A percentile compares a stretch with the other conserved stretches of the same genome.
Evolutionary conservation across 768 basidiomycete species (phyloP).

Genomic region (Russula sp.): DNA sequence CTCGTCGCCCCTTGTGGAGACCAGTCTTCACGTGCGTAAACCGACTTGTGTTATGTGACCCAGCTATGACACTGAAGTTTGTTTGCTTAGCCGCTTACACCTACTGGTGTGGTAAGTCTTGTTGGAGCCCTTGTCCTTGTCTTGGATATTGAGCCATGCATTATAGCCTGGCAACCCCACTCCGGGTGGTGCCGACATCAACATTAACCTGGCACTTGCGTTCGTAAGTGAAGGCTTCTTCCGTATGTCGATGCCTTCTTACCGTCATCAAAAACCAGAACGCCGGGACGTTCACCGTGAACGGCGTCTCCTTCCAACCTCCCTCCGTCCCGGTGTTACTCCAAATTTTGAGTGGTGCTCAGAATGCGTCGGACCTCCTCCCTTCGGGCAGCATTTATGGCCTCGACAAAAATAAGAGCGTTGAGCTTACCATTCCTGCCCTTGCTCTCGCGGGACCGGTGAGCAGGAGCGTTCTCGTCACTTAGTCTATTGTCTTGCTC

Average conservation of each 20-base stretch:
- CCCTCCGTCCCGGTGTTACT: conserved; percentile 50
- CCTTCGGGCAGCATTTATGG: conserved; percentile 44
- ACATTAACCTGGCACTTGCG: conserved; percentile 22
- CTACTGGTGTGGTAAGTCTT: conserved; percentile 10
- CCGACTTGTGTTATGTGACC: background rate
- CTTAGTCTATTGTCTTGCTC: background rate
- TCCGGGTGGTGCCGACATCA: conserved; percentile 24
- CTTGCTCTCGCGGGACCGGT: conserved; percentile 32
- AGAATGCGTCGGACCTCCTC: conserved; percentile 42
- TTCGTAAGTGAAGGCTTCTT: conserved; percentile 22
- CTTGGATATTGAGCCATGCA: background rate
- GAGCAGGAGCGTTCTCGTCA: conserved; percentile 15
- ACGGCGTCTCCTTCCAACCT: conserved; percentile 33
- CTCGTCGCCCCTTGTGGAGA: conserved; percentile 10
- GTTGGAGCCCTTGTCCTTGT: background rate
- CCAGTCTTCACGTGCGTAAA: conserved; percentile 14
- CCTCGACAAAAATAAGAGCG: conserved; percentile 41
- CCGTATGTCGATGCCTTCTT: background rate
- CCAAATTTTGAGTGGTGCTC: conserved; percentile 52
- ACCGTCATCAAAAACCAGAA: background rate
- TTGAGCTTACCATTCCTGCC: conserved; percentile 46
- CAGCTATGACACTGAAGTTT: background rate
- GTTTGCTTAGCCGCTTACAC: conserved; percentile 6
- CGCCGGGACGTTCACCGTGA: conserved; percentile 25
- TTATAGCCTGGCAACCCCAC: conserved; percentile 16